These are phyloP conservation scores for Aspergillus ellipticus DNA, from an alignment of 495 filamentous ascomycete species.

Conservation along the genomic window DNA sequence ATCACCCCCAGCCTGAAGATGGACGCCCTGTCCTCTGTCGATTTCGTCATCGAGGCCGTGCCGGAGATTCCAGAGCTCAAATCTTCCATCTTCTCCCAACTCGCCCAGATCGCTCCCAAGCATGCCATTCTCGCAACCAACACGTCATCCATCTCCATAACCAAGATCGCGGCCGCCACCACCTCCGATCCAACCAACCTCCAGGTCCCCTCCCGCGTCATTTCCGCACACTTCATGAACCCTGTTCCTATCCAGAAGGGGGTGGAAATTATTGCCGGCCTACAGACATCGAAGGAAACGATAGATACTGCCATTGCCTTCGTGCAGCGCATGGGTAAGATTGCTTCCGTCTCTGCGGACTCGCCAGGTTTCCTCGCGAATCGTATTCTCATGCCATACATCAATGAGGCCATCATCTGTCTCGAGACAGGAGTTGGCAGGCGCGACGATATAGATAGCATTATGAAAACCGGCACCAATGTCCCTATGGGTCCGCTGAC, in stretches of 20 bases:
- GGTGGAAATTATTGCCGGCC: slow-evolving; percentile 91
- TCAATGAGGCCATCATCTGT: slow-evolving; percentile 97
- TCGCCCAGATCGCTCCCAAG: slow-evolving; percentile 78
- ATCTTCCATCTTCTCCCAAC: slow-evolving; percentile 75
- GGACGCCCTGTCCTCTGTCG: slow-evolving; percentile 75
- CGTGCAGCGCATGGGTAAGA: slow-evolving; percentile 88
- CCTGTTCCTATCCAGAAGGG: slow-evolving; percentile 95
- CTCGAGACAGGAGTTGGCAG: slow-evolving; percentile 87
- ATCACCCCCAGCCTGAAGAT: slow-evolving; percentile 69
- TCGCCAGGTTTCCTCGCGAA: slow-evolving; percentile 95
- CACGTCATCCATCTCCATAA: slow-evolving; percentile 96
- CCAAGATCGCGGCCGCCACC: slow-evolving; percentile 85
- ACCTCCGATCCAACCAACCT: slow-evolving; percentile 72
- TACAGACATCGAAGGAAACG: slow-evolving; percentile 84
- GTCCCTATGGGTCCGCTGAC: slow-evolving; percentile 96
- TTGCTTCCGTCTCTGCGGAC: slow-evolving; percentile 80
- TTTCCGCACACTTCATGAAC: slow-evolving; percentile 99
- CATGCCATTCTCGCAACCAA: slow-evolving; percentile 95
- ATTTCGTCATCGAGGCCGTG: slow-evolving; percentile 97
- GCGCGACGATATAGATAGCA: slow-evolving; percentile 87
- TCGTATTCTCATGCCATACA: slow-evolving; percentile 97
- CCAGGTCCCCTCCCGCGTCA: slow-evolving; percentile 78
- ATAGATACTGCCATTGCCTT: slow-evolving; percentile 81
- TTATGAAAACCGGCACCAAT: slow-evolving; percentile 99
- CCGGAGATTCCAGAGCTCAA: slow-evolving; percentile 90